A percentile compares a stretch with the other conserved stretches of the same genome.
These are phyloP conservation scores for Schizothecium vesticola DNA, from an alignment of 495 filamentous ascomycete genomes.

Conservation along the genomic window DNA sequence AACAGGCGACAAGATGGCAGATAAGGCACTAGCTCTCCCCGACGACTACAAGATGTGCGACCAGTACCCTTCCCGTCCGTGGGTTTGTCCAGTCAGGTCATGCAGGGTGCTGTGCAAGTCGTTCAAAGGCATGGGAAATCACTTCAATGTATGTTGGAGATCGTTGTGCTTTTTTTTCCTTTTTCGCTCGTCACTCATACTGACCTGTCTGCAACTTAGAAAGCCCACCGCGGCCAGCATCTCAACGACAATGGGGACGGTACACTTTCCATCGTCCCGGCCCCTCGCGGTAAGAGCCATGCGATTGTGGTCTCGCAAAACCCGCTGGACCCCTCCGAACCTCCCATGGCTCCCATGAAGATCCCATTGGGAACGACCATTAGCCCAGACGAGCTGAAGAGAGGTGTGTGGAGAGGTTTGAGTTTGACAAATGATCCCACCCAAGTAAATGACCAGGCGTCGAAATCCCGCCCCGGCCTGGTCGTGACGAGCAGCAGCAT, in stretches of 20 bases:
- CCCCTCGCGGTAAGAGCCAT: not conserved
- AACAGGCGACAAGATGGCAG: not conserved
- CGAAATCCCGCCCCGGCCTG: no score
- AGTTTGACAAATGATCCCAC: no score
- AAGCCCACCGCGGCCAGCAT: not conserved
- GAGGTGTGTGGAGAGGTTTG: no score
- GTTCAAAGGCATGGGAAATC: not conserved
- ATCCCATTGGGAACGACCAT: no score
- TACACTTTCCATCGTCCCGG: not conserved
- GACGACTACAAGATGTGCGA: not conserved
- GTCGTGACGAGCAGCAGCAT: no score
- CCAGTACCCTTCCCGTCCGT: not conserved
- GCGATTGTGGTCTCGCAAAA: not conserved
- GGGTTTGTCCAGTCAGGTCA: not conserved
- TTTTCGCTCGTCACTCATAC: not conserved
- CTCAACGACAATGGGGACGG: not conserved
- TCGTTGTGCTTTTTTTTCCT: not conserved
- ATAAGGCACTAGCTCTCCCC: not conserved
- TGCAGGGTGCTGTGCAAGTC: not conserved
- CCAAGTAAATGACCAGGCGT: no score
- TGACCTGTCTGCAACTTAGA: not conserved
- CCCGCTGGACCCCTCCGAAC: not conserved
- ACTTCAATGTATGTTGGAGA: not conserved
- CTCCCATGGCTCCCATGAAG: not conserved
- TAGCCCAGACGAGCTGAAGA: no score